Conservation (phyloP, 2,329 filamentous ascomycete genomes). For the Talaromyces rugulosus region DNA sequence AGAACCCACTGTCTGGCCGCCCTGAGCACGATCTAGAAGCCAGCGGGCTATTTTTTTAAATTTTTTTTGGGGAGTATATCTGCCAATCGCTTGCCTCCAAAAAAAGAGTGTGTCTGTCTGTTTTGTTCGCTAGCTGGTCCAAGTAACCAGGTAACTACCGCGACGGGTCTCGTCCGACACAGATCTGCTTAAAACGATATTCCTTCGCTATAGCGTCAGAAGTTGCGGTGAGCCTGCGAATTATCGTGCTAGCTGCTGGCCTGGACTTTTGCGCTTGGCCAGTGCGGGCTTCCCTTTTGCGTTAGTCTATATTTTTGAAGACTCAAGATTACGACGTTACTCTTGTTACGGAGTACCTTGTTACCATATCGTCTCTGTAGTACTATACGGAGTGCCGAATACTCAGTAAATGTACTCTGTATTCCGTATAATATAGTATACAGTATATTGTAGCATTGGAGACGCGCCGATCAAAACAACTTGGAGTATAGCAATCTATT, state of each 20-base stretch:
- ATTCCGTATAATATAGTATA: not conserved
- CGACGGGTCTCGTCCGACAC: not conserved
- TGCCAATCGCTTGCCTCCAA: not conserved
- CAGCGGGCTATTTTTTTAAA: too few species aligned
- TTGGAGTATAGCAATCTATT: not conserved
- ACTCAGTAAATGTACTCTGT: too few species aligned
- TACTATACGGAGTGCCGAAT: too few species aligned
- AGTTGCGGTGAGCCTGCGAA: not conserved
- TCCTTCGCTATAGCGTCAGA: not conserved
- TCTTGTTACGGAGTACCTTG: not conserved
- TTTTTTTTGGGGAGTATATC: not conserved
- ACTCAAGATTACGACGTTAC: not conserved
- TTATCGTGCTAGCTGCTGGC: too few species aligned
- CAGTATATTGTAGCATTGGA: not conserved
- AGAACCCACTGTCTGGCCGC: not conserved
- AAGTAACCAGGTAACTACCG: too few species aligned
- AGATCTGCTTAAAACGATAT: not conserved
- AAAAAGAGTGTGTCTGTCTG: too few species aligned
- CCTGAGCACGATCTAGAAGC: not conserved
- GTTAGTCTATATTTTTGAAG: not conserved
- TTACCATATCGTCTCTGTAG: too few species aligned
- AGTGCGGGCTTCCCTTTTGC: not conserved
- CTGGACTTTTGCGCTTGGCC: too few species aligned
- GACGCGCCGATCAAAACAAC: not conserved
- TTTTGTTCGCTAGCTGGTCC: not conserved